Percentiles rank a stretch among this genome's conserved stretches.
Conservation (phyloP, 768 basidiomycete species). For the Mycena alexandri region DNA sequence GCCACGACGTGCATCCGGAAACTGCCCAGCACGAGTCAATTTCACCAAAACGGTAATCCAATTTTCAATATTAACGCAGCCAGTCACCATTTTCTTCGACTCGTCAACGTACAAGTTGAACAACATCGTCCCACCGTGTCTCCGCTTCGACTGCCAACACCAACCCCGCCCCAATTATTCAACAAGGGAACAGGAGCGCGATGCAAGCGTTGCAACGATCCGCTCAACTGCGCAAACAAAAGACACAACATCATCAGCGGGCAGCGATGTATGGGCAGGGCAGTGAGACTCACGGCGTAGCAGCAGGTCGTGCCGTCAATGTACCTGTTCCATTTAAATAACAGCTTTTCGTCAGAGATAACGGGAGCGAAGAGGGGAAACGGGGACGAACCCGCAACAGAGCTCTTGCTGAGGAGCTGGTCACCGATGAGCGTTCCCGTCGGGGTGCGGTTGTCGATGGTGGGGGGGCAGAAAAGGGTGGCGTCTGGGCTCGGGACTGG, state of each 20-base stretch:
- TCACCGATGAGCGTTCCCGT: constrained; percentile 5
- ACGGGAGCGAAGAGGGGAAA: not conserved
- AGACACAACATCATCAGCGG: constrained; percentile 6
- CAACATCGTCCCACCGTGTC: too few relatives aligned
- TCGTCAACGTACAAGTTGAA: too few relatives aligned
- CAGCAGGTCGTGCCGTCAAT: constrained; percentile 18
- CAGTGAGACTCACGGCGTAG: constrained; percentile 13
- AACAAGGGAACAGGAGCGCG: too few relatives aligned
- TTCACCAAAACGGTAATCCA: too few relatives aligned
- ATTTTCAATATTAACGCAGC: too few relatives aligned
- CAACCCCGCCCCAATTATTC: too few relatives aligned
- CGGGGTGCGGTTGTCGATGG: constrained; percentile 8
- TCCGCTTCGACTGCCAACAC: too few relatives aligned
- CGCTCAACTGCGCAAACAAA: not conserved
- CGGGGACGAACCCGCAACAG: constrained; percentile 15
- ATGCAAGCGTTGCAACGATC: too few relatives aligned
- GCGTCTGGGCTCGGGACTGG: not conserved
- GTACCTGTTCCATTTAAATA: constrained; percentile 15
- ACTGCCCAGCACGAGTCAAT: too few relatives aligned
- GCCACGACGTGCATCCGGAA: too few relatives aligned
- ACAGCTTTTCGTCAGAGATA: not conserved
- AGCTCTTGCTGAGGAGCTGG: constrained; percentile 12
- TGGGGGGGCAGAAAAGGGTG: constrained; percentile 11
- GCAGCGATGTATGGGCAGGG: constrained; percentile 2
- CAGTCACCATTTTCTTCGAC: too few relatives aligned